Conservation (phyloP, 345 rosid genomes). For the Capsella bursapastoris region DNA sequence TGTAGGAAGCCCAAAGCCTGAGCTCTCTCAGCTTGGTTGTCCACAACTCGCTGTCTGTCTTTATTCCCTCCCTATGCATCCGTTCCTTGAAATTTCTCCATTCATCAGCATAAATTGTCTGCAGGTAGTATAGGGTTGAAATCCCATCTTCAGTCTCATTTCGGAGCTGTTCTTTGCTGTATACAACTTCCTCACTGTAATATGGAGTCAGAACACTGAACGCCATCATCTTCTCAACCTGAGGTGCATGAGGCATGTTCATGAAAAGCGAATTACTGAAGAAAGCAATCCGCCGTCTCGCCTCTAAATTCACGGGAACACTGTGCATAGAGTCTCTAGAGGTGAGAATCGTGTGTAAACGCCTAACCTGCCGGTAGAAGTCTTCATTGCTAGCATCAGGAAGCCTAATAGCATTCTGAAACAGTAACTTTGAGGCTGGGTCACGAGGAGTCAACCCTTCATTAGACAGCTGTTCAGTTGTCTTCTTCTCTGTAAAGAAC, state of each 20-base stretch:
- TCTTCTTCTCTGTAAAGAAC: slow-evolving; percentile 72
- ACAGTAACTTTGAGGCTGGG: slow-evolving; percentile 76
- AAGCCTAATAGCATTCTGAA: slow-evolving; percentile 76
- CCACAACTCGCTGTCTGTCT: slow-evolving; percentile 71
- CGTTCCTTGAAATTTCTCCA: slow-evolving; percentile 95
- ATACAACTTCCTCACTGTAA: slow-evolving; percentile 86
- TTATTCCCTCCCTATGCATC: slow-evolving; percentile 87
- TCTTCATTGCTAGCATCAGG: slow-evolving; percentile 71
- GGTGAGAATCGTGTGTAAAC: slow-evolving; percentile 83
- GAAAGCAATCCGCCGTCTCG: slow-evolving; percentile 93
- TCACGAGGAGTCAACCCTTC: slow-evolving; percentile 82
- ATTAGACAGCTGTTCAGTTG: slow-evolving; percentile 59
- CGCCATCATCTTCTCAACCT: slow-evolving; percentile 98
- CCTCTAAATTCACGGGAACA: slow-evolving; percentile 86
- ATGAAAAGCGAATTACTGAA: slow-evolving; percentile 95
- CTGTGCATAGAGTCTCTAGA: slow-evolving; percentile 92
- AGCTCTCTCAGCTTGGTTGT: slow-evolving; percentile 79
- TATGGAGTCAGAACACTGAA: slow-evolving; percentile 95
- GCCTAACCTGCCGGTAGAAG: slow-evolving; percentile 86
- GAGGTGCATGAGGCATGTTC: slow-evolving; percentile 99
- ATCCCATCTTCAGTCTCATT: slow-evolving; percentile 96
- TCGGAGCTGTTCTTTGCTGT: slow-evolving; percentile 87
- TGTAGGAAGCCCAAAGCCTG: slow-evolving; percentile 97
- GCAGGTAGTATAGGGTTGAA: slow-evolving; percentile 83
- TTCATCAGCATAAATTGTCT: slow-evolving; percentile 91